Conservation (phyloP, 164 flowering plant species). For the Platanus orientalis region DNA sequence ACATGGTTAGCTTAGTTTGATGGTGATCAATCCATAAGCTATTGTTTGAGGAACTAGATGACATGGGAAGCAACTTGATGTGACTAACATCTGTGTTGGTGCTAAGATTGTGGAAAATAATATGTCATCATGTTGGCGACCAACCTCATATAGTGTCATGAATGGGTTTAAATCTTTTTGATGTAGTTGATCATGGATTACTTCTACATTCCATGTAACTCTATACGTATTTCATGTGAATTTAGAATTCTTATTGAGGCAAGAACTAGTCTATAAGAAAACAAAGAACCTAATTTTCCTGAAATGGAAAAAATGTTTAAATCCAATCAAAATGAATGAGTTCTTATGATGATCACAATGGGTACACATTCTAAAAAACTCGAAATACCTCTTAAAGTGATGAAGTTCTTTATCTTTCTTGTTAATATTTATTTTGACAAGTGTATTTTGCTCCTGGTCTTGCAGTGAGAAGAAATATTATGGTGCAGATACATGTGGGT, state of each 20-base stretch:
- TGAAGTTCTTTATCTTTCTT: not conserved
- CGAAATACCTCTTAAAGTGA: not conserved
- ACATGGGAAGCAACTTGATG: too few relatives aligned
- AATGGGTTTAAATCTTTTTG: slow-evolving; percentile 50
- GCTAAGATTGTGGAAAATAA: slow-evolving; percentile 18
- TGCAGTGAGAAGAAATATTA: slow-evolving; percentile 29
- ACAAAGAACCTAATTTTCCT: slow-evolving; percentile 1
- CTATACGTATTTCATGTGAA: not conserved
- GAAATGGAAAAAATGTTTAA: not conserved
- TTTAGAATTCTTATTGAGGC: not conserved
- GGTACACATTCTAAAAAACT: not conserved
- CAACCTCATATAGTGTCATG: too few relatives aligned
- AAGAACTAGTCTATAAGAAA: not conserved
- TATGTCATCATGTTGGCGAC: too few relatives aligned
- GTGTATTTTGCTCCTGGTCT: slow-evolving; percentile 6
- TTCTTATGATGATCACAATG: not conserved
- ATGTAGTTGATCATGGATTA: slow-evolving; percentile 26
- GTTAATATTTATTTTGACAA: not conserved
- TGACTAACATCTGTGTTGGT: too few relatives aligned
- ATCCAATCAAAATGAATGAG: not conserved
- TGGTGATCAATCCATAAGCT: too few relatives aligned
- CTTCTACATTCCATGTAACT: slow-evolving; percentile 18
- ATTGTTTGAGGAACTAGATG: too few relatives aligned
- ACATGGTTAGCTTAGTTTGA: too few relatives aligned
- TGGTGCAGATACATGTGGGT: slow-evolving; percentile 19